Conservation (phyloP, 306 rosid species). For the Malus fusca region DNA sequence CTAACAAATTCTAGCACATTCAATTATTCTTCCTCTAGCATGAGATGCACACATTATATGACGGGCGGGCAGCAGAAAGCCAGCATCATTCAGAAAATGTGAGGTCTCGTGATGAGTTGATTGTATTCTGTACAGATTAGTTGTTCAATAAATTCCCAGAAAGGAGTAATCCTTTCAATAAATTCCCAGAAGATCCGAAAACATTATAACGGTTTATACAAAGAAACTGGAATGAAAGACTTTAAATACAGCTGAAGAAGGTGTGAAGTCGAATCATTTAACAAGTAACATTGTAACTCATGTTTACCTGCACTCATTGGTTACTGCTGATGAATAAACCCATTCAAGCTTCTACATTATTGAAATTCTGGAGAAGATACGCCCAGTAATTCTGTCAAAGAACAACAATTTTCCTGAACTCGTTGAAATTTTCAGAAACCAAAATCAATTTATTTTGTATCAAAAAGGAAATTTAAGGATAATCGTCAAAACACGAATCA, state of each 20-base stretch:
- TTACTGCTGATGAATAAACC: background rate
- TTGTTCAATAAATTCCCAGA: slow-evolving; percentile 25
- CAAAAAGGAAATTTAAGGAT: no score
- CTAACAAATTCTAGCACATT: slow-evolving; percentile 27
- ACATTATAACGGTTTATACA: no score
- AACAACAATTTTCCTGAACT: background rate
- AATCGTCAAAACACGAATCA: no score
- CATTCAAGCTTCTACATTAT: background rate
- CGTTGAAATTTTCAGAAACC: background rate
- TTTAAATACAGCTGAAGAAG: background rate
- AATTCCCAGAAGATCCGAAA: no score
- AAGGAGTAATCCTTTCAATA: slow-evolving; percentile 10
- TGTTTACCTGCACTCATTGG: background rate
- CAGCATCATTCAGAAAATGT: slow-evolving; percentile 10
- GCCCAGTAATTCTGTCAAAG: background rate
- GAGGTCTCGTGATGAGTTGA: slow-evolving; percentile 13
- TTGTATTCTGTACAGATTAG: slow-evolving; percentile 13
- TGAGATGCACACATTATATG: slow-evolving; percentile 18
- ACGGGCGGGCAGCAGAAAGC: slow-evolving; percentile 21
- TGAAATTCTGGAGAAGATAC: background rate
- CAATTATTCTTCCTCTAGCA: slow-evolving; percentile 32
- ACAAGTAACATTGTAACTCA: background rate
- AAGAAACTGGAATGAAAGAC: background rate
- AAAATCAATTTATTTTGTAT: background rate
- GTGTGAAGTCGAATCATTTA: background rate